Base-by-base conservation (phyloP, 208 protist genomes). In the Porcisia hertigi region DNA sequence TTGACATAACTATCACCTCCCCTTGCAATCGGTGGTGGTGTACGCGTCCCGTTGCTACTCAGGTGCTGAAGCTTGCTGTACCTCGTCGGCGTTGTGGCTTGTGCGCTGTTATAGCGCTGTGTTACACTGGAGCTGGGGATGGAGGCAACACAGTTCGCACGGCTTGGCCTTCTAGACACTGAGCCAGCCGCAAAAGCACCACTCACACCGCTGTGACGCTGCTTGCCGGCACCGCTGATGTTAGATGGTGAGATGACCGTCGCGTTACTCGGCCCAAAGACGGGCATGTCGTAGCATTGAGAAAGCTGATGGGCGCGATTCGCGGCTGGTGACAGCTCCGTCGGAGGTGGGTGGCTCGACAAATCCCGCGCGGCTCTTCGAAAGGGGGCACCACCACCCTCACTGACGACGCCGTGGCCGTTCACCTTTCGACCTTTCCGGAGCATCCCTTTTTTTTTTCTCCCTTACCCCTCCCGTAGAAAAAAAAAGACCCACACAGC, bases 1-100 rank as follows among this genome's bases (percentile, higher is more conserved):
- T 77, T 77, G 11, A 39, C 45, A 53, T 77, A 77, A 52, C 73
- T 77, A 12, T 64, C 55, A 3, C 70, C 70, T 23, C 53, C 70
- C 30, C 70, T 25, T 8, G 70, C 54, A n/a, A 62, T 34, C 52
- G 34, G 53, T 1, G 69, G 45, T 43, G 69, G 52, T 20, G 52
- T 14, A 43, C 20, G 52, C 45, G 69, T 52, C 18, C 14, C 70
- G 57, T 25, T 64, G 55, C 25, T 49, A 25, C 18, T 20, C 39
- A 45, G 55, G 39, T 60, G 70, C 69, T 43, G 69, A 25, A 45
- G 70, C 70, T 73, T 71, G 49, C 12, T 54, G 12, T 7, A 12
- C 6, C 47, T 49, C 4, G 25, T 16, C 11, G 16, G 49, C 25
- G 16, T 1, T 4, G 30, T 41, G 47, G 45, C 30, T 20, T 71